Evolutionary conservation across 129 eudicot genomes (phyloP), one percentile per base, ranked within the genome.

Genomic region (Flaveria linearis): DNA sequence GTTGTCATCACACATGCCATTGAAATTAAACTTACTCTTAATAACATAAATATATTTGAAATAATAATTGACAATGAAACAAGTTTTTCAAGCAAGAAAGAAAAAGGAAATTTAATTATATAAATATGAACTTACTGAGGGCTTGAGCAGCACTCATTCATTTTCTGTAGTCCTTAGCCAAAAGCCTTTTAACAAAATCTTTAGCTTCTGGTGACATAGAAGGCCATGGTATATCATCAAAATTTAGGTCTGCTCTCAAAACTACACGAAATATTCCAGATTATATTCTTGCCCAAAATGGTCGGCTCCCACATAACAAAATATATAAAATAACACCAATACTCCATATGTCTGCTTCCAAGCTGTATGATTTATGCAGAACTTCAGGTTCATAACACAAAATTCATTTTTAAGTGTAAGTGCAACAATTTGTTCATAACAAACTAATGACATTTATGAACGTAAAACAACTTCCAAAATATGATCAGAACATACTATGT

Each of bases 121-220:
- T 26, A 62, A 1, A 5, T 6, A 14, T 14, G 43, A 30, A 81
- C 95, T 91, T 81, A 91, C 97, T 91, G 80, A 91, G 85, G 78
- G 97, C 97, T 83, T 91, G 95, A 50, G 91, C 97, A 39, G 92
- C 97, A 66, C 92, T 91, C 97, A 91, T 91, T 78, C 97, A 82
- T 72, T 91, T 91, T 60, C 97, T 79, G 55, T 91, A 91, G 83
- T 91, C 97, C 81, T 91, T 91, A 78, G 88, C 88, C 47, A 91
- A 71, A 72, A 91, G 89, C 65, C 97, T 84, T 85, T 85, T 91
- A 30, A 88, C 95, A 79, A 91, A 91, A 70, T 91, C 97, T 82
- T 91, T 91, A 77, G 92, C 97, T 75, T 85, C 88, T 18, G 87
- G 87, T 30, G 97, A 86, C 15, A 86, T 88, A 62, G 92, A 84